Percentiles rank a stretch among this genome's conserved stretches.
These are phyloP conservation scores for Sutorius eximius DNA, from an alignment of 1,284 basidiomycete genomes.

Conservation along the genomic window DNA sequence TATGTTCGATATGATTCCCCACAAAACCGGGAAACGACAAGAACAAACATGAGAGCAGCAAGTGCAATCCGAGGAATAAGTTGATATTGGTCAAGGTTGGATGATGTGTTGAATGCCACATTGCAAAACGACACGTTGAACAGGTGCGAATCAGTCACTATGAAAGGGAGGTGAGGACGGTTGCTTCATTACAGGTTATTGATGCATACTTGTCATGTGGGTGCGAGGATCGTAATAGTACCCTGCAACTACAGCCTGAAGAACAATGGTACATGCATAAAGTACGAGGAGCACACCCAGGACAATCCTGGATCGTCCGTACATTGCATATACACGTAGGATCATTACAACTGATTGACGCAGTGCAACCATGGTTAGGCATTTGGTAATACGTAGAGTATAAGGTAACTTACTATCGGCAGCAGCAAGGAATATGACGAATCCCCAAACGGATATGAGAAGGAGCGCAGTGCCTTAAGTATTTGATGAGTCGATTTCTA, in stretches of 20 bases:
- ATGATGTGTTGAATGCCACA: background rate
- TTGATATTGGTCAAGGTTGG: constrained; percentile 14
- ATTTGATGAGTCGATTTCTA: background rate
- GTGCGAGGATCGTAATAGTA: constrained; percentile 12
- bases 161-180: constrained; percentile 1
- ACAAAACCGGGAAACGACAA: constrained; percentile 10
- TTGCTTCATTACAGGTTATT: background rate
- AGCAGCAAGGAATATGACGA: constrained; percentile 18
- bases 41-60: constrained; percentile 16
- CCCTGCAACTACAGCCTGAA: constrained; percentile 1
- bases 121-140: constrained; percentile 21
- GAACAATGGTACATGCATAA: constrained; percentile 9
- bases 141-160: constrained; percentile 17
- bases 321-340: constrained; percentile 28
- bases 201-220: constrained; percentile 14
- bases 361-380: background rate
- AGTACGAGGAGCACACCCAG: constrained; percentile 16
- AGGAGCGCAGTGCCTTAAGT: constrained; percentile 15
- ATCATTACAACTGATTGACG: constrained; percentile 28
- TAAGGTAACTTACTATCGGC: constrained; percentile 18
- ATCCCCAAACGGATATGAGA: constrained; percentile 1
- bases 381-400: background rate
- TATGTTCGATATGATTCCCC: constrained; percentile 15
- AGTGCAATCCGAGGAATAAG: constrained; percentile 20
- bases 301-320: constrained; percentile 18